Evolutionary conservation across 1,139 yeast species (phyloP).

Genomic region (Nakaseomyces bracarensis): DNA sequence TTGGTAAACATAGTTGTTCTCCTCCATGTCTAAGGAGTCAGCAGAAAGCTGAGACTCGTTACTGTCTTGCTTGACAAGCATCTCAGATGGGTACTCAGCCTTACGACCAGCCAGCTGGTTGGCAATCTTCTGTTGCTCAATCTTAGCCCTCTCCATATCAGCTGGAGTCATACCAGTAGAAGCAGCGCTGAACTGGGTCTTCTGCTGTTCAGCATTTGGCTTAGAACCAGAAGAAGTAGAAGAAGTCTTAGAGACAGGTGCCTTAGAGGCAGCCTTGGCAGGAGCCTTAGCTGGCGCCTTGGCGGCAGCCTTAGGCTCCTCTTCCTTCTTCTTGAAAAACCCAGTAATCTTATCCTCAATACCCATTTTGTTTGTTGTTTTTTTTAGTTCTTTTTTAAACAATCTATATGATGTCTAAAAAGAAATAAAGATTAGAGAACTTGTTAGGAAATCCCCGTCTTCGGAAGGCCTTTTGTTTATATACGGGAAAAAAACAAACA

Average conservation of each 20-base stretch:
- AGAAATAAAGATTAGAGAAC: too few species aligned
- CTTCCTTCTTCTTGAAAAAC: slow-evolving; percentile 1
- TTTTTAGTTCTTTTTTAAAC: not conserved
- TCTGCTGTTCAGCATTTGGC: not conserved
- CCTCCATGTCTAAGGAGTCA: slow-evolving; percentile 1
- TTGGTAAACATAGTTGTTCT: slow-evolving; percentile 5
- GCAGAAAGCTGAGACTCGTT: not conserved
- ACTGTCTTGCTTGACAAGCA: not conserved
- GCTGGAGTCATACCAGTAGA: slow-evolving; percentile 1
- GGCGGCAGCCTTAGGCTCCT: slow-evolving; percentile 1
- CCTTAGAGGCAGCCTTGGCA: not conserved
- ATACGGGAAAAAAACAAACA: not conserved
- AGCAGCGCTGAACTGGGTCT: not conserved
- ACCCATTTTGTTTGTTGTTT: not conserved
- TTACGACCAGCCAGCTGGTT: not conserved
- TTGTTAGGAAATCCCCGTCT: too few species aligned
- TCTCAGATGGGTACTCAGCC: slow-evolving; percentile 5
- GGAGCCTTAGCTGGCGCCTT: not conserved
- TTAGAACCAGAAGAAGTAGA: not conserved
- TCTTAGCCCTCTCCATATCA: slow-evolving; percentile 1
- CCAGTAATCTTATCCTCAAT: slow-evolving; percentile 5
- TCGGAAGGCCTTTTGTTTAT: not conserved
- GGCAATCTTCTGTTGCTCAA: slow-evolving; percentile 1
- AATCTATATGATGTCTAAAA: too few species aligned
- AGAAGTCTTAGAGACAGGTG: too few species aligned